Evolutionary conservation across 371 early-diverging fungal genomes (phyloP), one percentile per base, ranked within the genome.

Genomic region (Syncephalastrum monosporum): DNA sequence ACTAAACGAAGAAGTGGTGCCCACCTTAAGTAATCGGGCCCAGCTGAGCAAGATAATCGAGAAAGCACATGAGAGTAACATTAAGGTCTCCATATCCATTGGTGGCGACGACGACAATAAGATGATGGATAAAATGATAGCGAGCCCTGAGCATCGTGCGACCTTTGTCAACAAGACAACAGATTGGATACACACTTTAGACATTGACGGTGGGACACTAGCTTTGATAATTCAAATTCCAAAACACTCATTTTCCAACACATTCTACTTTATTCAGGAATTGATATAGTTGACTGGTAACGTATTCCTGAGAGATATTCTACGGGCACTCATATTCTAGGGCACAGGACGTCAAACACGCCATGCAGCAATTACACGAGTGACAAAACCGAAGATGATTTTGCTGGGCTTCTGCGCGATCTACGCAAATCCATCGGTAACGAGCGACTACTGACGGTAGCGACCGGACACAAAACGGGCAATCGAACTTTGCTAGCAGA

Each of bases 81-180:
- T 84, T 52, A 87, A 85, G 51, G 84, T 89, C 19, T 59, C 86
- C n/a, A 64, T 87, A 16, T 88, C 90, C 5, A 71, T 91, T 7
- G 91, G 91, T 42, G 91, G 91, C 1, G 91, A 90, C 87, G 83
- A 84, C 54, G 88, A 86, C 14, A 84, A 85, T n/a, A 63, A 82
- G 45, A 59, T 59, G 29, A 87, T 91, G 68, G 82, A 82, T 6
- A 56, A 68, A 4, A 82, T 91, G 57, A 79, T 74, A 0, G 72
- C 80, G 4, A 53, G 52, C 27, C 29, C 65, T 7, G 52, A 52
- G 4, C 17, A 63, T 0, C 77, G 89, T 38, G 66, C 64, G 21
- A 69, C 59, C 3, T 82, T 87, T 42, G 53, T 60, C 5, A 23
- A 55, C 12, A 56, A 56, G 14, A 49, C 43, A 1, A 50, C 50